phyloP scores from a whole-genome alignment of 1,284 basidiomycete genomes.

The Trametes hirsuta region DNA sequence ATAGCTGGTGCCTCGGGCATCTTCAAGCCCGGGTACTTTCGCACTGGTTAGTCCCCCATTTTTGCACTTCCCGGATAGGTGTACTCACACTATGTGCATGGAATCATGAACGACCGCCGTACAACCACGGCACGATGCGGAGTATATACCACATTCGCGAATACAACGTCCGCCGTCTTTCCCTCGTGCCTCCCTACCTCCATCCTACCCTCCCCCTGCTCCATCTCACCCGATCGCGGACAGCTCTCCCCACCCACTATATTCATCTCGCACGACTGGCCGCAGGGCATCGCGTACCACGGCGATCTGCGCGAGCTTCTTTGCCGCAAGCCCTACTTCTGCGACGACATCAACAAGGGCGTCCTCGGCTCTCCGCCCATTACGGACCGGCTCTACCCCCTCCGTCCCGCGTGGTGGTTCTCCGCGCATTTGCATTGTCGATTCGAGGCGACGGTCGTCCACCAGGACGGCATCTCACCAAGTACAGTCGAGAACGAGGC shows the following conservation, averaged over 20 bases:
- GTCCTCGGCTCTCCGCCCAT: conserved; percentile 90
- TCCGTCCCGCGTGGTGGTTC: conserved; percentile 95
- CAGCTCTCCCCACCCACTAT: conserved; percentile 70
- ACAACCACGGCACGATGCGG: conserved; percentile 69
- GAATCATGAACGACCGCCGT: conserved; percentile 74
- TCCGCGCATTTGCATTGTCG: conserved; percentile 92
- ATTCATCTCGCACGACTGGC: conserved; percentile 98
- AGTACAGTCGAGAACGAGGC: conserved; percentile 52
- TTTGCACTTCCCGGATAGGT: too few species aligned
- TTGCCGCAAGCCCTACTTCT: conserved; percentile 82
- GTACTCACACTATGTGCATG: conserved; percentile 44
- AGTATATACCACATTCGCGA: conserved; percentile 93
- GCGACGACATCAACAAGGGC: conserved; percentile 71
- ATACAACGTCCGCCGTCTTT: conserved; percentile 82
- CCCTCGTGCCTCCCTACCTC: conserved; percentile 58
- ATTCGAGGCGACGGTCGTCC: conserved; percentile 72
- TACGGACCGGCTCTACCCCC: conserved; percentile 71
- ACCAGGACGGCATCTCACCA: conserved; percentile 35
- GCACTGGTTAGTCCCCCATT: conserved; percentile 52
- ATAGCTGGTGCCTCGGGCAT: conserved; percentile 95
- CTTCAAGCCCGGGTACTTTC: conserved; percentile 84
- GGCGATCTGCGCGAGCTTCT: conserved; percentile 76
- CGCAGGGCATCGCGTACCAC: conserved; percentile 81
- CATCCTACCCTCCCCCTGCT: background rate
- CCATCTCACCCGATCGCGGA: background rate